phyloP scores from a whole-genome alignment of 2,329 filamentous ascomycete species.

The Fusarium subtropicale region DNA sequence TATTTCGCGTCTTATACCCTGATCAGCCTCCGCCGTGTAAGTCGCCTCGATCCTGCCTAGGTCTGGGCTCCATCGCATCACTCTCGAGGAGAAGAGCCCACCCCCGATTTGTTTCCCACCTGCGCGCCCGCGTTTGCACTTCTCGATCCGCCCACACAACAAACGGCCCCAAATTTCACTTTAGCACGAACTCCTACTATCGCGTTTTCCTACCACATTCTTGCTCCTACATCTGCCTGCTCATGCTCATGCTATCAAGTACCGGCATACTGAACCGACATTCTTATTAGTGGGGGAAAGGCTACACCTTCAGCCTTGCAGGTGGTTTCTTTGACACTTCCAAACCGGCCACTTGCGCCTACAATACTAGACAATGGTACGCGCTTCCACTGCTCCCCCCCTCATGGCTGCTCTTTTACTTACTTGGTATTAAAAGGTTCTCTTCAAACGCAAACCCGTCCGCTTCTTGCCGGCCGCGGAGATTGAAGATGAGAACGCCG shows the following conservation, averaged over 20 bases:
- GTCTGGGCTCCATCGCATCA: slow-evolving; percentile 14
- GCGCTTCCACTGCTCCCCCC: not conserved
- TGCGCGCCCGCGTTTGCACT: slow-evolving; percentile 41
- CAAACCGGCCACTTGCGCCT: slow-evolving; percentile 33
- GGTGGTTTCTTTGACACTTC: slow-evolving; percentile 33
- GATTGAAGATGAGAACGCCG: slow-evolving; percentile 82
- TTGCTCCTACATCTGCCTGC: slow-evolving; percentile 30
- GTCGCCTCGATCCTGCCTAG: slow-evolving; percentile 36
- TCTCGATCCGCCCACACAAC: slow-evolving; percentile 32
- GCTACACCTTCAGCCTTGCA: slow-evolving; percentile 45
- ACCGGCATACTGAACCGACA: slow-evolving; percentile 22
- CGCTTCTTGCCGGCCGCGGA: slow-evolving; percentile 78
- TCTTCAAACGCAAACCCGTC: slow-evolving; percentile 96
- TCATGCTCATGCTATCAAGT: slow-evolving; percentile 41
- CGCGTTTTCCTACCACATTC: slow-evolving; percentile 22
- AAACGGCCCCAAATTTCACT: slow-evolving; percentile 29
- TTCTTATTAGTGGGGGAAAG: slow-evolving; percentile 48
- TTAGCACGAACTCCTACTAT: slow-evolving; percentile 24
- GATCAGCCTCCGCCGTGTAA: slow-evolving; percentile 49
- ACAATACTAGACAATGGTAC: slow-evolving; percentile 42
- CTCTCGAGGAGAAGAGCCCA: slow-evolving; percentile 40
- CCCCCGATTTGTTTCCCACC: slow-evolving; percentile 40
- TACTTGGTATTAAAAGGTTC: slow-evolving; percentile 69
- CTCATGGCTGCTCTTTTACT: slow-evolving; percentile 17
- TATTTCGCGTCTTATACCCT: slow-evolving; percentile 32